These are phyloP conservation scores for Dactylellina parvicollis DNA, from an alignment of 2,329 filamentous ascomycete genomes.

Conservation along the genomic window DNA sequence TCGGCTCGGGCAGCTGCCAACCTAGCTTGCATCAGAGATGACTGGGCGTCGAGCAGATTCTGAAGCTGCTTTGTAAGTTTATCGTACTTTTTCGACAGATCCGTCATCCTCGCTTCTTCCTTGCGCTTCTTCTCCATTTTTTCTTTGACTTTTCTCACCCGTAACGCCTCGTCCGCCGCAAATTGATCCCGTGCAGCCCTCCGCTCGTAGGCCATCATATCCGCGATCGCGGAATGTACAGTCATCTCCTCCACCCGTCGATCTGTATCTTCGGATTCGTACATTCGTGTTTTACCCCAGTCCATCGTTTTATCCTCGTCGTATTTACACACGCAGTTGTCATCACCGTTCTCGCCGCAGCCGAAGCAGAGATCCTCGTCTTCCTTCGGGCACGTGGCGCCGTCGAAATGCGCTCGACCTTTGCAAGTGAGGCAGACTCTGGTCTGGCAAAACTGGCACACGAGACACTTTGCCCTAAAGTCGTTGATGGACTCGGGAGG, in stretches of 20 bases:
- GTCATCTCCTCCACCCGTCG: conserved; percentile 38
- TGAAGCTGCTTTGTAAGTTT: conserved; percentile 47
- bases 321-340: conserved; percentile 26
- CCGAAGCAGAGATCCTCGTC: conserved; percentile 35
- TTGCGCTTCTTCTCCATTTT: conserved; percentile 52
- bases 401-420: conserved; percentile 33
- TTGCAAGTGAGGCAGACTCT: conserved; percentile 39
- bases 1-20: conserved; percentile 27
- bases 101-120: conserved; percentile 45
- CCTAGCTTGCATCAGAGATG: conserved; percentile 29
- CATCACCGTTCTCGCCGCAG: conserved; percentile 19
- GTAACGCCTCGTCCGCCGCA: conserved; percentile 30
- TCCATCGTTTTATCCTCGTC: conserved; percentile 42
- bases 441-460: conserved; percentile 48
- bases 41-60: conserved; percentile 31
- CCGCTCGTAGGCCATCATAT: conserved; percentile 38
- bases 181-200: conserved; percentile 29
- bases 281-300: conserved; percentile 49
- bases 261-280: conserved; percentile 34
- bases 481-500: conserved; percentile 49
- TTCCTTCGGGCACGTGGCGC: conserved; percentile 35
- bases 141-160: conserved; percentile 31
- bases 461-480: conserved; percentile 47
- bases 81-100: conserved; percentile 48
- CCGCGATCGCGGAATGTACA: conserved; percentile 36